Base-by-base conservation (phyloP, 192 early-diverging fungal genomes). In the Rhizophagus prolifer region DNA sequence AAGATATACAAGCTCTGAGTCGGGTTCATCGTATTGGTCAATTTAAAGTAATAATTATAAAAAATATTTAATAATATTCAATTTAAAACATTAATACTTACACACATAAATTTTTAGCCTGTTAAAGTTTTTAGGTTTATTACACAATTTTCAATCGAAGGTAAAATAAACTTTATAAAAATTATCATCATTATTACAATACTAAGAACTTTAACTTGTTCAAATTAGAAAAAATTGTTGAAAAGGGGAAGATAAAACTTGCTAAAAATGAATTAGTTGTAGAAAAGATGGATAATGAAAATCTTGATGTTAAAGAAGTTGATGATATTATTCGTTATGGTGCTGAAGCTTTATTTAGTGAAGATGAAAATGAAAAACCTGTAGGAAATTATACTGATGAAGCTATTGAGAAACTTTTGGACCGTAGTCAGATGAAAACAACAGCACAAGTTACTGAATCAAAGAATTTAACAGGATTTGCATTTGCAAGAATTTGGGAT, bases 21-120 rank as follows among this genome's bases (percentile, higher is more conserved):
- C 84, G 93, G 21, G 93, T 91, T 5, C 88, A 94, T 79, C 85
- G 93, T 34, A 92, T 93, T 16, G 93, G 93, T 0, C 93, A 94
- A 82, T 85, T 83, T 21, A 86, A 86, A 38, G 90, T 94, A 2
- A 61, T n/a, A 38, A 38, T 38, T 38, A 6, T 38, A 38, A 38
- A 38, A 31, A 38, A 38, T 38, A 7, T 38, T 38, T 38, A 8
- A 38, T 38, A 7, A 38, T 38, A 8, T 38, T 38, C 36, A 38
- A 0, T 38, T 0, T 38, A 38, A 38, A 38, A 38, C 6, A 38
- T 38, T 38, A 38, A 38, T 38, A 8, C 0, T 38, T 38, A 38
- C 7, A 38, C 5, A 38, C 5, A 4, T 34, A 5, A 38, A 38
- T 38, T 30, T 65, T 31, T 65, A 75, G 62, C 58, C 58, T 60